Evolutionary conservation across 768 basidiomycete species (phyloP), one percentile per base, ranked within the genome.

Genomic region (Boletus rubescentipes): DNA sequence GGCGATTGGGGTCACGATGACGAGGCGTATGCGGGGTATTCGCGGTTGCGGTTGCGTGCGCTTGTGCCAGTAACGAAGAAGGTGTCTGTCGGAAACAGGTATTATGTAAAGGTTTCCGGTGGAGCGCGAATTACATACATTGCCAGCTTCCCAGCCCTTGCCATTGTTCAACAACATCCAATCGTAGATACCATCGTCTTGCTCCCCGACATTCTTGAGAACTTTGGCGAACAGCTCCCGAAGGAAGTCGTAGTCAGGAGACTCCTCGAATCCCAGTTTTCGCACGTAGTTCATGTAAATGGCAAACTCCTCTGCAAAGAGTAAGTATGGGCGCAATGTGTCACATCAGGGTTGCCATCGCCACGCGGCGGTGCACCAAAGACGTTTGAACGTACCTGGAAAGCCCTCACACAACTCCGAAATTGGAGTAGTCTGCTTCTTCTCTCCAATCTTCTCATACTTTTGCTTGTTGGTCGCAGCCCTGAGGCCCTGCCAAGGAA

Each of bases 231-330:
- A 98, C 26, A 99, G 78, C 59, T 98, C 96, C 40, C 95, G 84
- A 50, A 99, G 80, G 72, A 99, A 99, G 65, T 99, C 96, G 61
- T 99, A 99, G 72, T 99, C 96, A 3, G 96, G 96, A 23, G 84
- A 84, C 73, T 99, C 96, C 68, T 98, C 97, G 66, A 98, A 99
- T 26, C 95, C 96, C 54, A 99, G 81, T 72, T 97, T 98, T 46
- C 96, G 91, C 41, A 99, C 96, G 62, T 99, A 99, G 75, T 97
- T 98, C 86, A 99, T 93, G 74, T 98, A 99, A 61, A 98, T 98
- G 18, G 87, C 85, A 67, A 99, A 98, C 66, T 98, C 96, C 80
- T 98, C 96, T 51, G 35, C 20, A 57, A 38, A 36, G 40, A 46
- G 39, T 44, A 29, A 46, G 36, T 40, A 58, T 38, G 8, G 52